phyloP scores from a whole-genome alignment of 495 filamentous ascomycete species.

The Pyrenula massariospora region DNA sequence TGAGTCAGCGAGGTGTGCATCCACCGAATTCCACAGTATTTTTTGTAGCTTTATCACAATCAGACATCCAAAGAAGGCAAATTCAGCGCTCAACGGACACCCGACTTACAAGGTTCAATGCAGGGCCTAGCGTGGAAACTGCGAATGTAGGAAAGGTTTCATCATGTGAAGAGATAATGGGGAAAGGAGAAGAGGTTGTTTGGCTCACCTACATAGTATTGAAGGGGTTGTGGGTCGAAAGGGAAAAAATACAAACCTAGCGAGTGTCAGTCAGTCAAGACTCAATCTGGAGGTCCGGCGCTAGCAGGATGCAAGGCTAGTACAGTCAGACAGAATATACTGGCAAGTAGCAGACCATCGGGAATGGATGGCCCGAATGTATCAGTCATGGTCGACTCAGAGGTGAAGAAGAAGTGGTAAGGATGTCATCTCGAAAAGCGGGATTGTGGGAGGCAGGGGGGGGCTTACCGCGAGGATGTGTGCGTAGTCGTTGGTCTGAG shows the following conservation, averaged over 20 bases:
- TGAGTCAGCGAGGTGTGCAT: too few relatives aligned
- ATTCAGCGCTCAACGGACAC: constrained; percentile 26
- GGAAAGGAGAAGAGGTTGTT: neutral
- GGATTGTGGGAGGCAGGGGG: constrained; percentile 10
- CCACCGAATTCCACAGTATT: too few relatives aligned
- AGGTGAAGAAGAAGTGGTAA: constrained; percentile 80
- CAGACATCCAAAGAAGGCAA: constrained; percentile 41
- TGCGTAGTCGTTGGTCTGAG: too few relatives aligned
- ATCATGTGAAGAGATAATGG: constrained; percentile 19
- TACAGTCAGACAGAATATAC: constrained; percentile 79
- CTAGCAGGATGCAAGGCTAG: constrained; percentile 1
- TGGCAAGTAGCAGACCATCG: constrained; percentile 92
- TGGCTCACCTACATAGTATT: neutral
- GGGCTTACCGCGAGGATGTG: constrained; percentile 17
- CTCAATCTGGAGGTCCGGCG: neutral
- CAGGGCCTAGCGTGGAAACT: constrained; percentile 35
- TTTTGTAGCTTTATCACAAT: too few relatives aligned
- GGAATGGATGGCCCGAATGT: constrained; percentile 55
- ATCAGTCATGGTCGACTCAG: constrained; percentile 93
- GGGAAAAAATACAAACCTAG: neutral
- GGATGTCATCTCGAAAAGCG: constrained; percentile 83
- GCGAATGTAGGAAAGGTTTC: constrained; percentile 35
- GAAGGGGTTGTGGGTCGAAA: neutral
- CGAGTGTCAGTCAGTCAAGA: neutral
- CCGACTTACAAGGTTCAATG: constrained; percentile 31